Percentiles rank a stretch among this genome's conserved stretches.
Evolutionary conservation across 257 asterid genomes (phyloP).

Genomic region (Solanum piurae): DNA sequence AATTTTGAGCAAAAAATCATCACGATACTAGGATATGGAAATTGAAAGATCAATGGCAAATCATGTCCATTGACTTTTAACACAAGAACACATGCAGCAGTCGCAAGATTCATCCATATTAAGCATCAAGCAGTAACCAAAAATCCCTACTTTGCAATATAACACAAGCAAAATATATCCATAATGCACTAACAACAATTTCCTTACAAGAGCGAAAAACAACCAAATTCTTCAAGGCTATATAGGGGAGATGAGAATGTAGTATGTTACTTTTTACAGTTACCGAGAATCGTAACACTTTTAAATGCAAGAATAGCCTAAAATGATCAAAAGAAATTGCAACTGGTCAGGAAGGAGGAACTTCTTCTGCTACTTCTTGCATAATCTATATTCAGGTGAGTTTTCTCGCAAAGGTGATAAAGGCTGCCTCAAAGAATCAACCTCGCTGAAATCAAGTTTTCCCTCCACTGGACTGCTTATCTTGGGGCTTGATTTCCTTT

Average conservation of each 20-base stretch:
- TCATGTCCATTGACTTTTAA: background rate
- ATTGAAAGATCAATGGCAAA: background rate
- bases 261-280: background rate
- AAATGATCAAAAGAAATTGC: background rate
- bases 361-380: slow-evolving; percentile 28
- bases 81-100: background rate
- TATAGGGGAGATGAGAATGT: background rate
- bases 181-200: background rate
- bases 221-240: background rate
- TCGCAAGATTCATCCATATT: background rate
- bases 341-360: background rate
- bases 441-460: slow-evolving; percentile 39
- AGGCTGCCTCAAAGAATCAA: slow-evolving; percentile 51
- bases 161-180: background rate
- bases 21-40: background rate
- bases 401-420: slow-evolving; percentile 59
- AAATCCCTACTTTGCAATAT: background rate
- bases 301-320: background rate
- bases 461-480: slow-evolving; percentile 45
- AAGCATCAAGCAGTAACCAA: background rate
- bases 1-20: background rate
- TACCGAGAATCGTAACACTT: background rate
- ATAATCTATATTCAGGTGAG: slow-evolving; percentile 53
- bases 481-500: slow-evolving; percentile 63
- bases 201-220: background rate